Conservation (phyloP, 2,329 filamentous ascomycete genomes). For the Aulographum hederae region DNA sequence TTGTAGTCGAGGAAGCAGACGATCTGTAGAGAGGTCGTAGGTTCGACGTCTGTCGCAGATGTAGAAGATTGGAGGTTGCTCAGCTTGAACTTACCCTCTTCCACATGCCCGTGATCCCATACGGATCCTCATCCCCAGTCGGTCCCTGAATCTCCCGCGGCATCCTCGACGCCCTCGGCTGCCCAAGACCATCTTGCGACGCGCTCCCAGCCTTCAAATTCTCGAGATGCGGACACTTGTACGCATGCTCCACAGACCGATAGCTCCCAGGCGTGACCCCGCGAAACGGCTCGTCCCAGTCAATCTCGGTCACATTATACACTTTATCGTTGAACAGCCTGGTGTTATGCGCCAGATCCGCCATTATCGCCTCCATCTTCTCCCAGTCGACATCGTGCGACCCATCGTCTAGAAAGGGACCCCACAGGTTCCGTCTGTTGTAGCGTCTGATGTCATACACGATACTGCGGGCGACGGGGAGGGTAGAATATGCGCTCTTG, state of each 20-base stretch:
- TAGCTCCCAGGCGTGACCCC: neutral
- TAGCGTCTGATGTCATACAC: constrained; percentile 62
- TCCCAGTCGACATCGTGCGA: constrained; percentile 55
- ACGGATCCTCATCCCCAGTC: no score
- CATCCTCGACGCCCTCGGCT: no score
- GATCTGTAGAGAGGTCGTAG: constrained; percentile 14
- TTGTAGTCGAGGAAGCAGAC: constrained; percentile 42
- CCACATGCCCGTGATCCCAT: constrained; percentile 53
- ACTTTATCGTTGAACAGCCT: constrained; percentile 23
- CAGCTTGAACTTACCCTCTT: constrained; percentile 32
- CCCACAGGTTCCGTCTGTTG: constrained; percentile 43
- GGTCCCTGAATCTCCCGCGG: no score
- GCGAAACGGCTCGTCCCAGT: neutral
- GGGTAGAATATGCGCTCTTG: constrained; percentile 18
- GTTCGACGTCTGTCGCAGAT: neutral
- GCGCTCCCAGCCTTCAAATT: no score
- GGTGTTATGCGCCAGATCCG: constrained; percentile 49
- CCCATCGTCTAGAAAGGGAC: constrained; percentile 50
- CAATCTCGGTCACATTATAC: constrained; percentile 7
- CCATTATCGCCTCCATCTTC: constrained; percentile 56
- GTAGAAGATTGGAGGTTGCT: neutral
- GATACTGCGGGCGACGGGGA: constrained; percentile 45
- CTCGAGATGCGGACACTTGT: no score
- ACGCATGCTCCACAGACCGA: no score
- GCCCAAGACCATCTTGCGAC: no score